phyloP scores from a whole-genome alignment of 163 green algal species.

The Scenedesmus sp. region DNA sequence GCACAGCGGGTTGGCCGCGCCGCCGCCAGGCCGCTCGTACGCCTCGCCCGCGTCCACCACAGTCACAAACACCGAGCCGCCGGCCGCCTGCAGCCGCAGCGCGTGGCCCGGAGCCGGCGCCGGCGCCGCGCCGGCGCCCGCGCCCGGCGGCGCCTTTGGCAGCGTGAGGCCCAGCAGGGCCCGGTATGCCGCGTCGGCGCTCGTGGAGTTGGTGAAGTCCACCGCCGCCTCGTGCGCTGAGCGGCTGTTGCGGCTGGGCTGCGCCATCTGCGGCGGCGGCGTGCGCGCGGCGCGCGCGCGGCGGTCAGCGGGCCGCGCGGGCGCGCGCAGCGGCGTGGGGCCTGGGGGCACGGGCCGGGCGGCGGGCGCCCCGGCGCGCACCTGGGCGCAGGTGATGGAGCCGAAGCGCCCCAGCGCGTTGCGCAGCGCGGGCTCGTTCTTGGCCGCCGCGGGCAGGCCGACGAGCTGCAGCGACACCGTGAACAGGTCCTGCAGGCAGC shows the following conservation, averaged over 20 bases:
- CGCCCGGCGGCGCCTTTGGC: slow-evolving; percentile 1
- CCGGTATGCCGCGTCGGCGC: slow-evolving; percentile 30
- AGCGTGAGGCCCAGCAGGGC: slow-evolving; percentile 9
- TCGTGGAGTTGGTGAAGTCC: slow-evolving; percentile 9
- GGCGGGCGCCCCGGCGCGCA: not conserved
- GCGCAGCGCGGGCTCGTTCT: not conserved
- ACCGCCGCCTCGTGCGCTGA: slow-evolving; percentile 17
- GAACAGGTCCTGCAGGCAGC: slow-evolving; percentile 22
- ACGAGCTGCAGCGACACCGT: slow-evolving; percentile 30
- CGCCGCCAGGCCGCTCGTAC: not conserved
- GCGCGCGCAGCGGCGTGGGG: too few relatives aligned
- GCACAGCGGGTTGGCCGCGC: slow-evolving; percentile 11
- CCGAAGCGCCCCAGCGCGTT: slow-evolving; percentile 11
- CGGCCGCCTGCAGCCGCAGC: not conserved
- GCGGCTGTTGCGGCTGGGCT: not conserved
- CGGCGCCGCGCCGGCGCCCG: not conserved
- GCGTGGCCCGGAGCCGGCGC: not conserved
- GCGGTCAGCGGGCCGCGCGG: too few relatives aligned
- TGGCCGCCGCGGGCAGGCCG: not conserved
- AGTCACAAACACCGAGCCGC: slow-evolving; percentile 17
- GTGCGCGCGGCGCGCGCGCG: too few relatives aligned
- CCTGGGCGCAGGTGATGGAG: not conserved
- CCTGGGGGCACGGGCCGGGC: too few relatives aligned
- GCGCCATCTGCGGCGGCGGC: too few relatives aligned
- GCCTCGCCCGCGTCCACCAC: not conserved